Percentiles rank a stretch among this genome's conserved stretches.
Evolutionary conservation across 176 grass and related monocot genomes (phyloP).

Genomic region (Cenchrus fungigraminus): DNA sequence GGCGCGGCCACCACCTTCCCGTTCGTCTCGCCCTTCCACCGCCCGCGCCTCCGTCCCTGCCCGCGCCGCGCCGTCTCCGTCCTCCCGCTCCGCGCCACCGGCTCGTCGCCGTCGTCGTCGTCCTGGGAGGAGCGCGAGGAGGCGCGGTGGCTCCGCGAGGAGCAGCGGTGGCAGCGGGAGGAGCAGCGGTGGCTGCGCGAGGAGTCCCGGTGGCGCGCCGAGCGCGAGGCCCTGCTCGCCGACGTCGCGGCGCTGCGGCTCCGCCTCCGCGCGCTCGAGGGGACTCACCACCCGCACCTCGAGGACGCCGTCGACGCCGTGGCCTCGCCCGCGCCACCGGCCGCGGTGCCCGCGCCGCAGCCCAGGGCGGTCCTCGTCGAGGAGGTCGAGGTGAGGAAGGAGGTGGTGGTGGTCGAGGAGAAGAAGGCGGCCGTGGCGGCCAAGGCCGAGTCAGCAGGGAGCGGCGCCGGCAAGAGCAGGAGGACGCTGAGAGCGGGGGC

Average conservation of each 20-base stretch:
- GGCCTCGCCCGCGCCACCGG: constrained; percentile 43
- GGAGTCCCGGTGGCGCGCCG: constrained; percentile 71
- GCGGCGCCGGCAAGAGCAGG: constrained; percentile 29
- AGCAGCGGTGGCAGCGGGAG: constrained; percentile 78
- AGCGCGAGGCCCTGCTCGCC: constrained; percentile 67
- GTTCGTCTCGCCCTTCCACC: constrained; percentile 44
- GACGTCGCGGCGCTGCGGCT: constrained; percentile 69
- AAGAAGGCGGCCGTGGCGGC: background rate
- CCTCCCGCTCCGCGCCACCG: background rate
- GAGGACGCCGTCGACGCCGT: constrained; percentile 26
- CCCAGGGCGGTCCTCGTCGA: constrained; percentile 45
- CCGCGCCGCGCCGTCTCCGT: background rate
- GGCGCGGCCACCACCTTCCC: constrained; percentile 5
- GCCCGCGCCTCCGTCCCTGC: constrained; percentile 37
- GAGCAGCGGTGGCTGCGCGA: constrained; percentile 82
- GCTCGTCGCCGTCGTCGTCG: constrained; percentile 25
- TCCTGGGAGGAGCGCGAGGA: constrained; percentile 80
- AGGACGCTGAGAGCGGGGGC: constrained; percentile 61
- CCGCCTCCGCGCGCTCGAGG: constrained; percentile 64
- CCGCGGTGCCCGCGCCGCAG: constrained; percentile 34
- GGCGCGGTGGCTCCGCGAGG: constrained; percentile 78
- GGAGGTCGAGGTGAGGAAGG: constrained; percentile 70
- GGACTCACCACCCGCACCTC: background rate
- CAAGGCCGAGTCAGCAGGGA: background rate
- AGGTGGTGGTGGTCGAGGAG: constrained; percentile 60